A percentile compares a stretch with the other conserved stretches of the same genome.
Evolutionary conservation across 805 yeast species (phyloP).

Genomic region (Sugiyamaella americana): DNA sequence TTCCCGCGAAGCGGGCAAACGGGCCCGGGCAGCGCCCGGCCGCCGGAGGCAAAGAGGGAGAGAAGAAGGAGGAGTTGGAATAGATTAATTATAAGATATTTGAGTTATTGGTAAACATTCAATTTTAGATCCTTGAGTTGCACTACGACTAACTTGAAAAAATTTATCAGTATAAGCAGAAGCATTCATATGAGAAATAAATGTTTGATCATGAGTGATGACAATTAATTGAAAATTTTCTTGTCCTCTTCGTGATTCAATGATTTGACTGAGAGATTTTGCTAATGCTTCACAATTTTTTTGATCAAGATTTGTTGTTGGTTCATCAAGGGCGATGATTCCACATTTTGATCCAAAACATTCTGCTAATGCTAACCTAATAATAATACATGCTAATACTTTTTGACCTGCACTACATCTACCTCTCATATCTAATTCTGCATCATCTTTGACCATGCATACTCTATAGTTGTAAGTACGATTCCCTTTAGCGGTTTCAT

Average conservation of each 20-base stretch:
- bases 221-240: conserved; percentile 89
- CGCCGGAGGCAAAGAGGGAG: no score
- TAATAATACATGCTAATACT: conserved; percentile 85
- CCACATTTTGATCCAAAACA: conserved; percentile 95
- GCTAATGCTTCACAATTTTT: conserved; percentile 89
- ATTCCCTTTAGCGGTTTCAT: conserved; percentile 42
- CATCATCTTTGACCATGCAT: conserved; percentile 88
- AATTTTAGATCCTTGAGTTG: conserved; percentile 73
- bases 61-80: no score
- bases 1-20: no score
- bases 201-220: conserved; percentile 94
- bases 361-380: conserved; percentile 87
- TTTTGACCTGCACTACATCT: conserved; percentile 98
- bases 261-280: conserved; percentile 64
- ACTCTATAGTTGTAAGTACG: conserved; percentile 87
- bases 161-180: conserved; percentile 80
- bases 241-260: conserved; percentile 68
- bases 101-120: conserved; percentile 37
- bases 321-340: conserved; percentile 93
- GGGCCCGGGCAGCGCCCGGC: no score
- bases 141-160: conserved; percentile 74
- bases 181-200: conserved; percentile 79
- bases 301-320: conserved; percentile 89
- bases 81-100: not conserved
- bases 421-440: conserved; percentile 95